phyloP scores from a whole-genome alignment of 2,329 filamentous ascomycete genomes.

The Xylariaceae sp. region DNA sequence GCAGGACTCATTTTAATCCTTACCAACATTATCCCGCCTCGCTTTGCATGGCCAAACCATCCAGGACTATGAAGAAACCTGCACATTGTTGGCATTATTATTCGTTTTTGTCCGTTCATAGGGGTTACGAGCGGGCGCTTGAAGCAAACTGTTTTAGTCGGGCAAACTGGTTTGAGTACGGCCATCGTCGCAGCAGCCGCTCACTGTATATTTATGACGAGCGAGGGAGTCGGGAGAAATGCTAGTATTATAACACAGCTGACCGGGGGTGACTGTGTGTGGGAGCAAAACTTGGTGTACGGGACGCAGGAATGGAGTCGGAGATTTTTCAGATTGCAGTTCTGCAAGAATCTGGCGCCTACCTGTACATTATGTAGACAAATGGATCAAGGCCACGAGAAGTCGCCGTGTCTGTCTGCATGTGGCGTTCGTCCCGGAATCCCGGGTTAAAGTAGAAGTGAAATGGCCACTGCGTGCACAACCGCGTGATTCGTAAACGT shows the following conservation, averaged over 20 bases:
- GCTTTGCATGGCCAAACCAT: not conserved
- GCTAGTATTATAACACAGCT: not conserved
- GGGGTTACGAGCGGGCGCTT: slow-evolving; percentile 1
- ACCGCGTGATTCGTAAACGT: no score
- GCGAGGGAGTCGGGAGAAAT: not conserved
- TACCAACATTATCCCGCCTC: not conserved
- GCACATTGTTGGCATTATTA: not conserved
- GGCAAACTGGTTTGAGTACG: slow-evolving; percentile 1
- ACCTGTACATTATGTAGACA: not conserved
- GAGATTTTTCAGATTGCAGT: not conserved
- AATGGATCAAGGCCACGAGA: not conserved
- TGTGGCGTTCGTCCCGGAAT: not conserved
- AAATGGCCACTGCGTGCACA: not conserved
- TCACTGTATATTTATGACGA: slow-evolving; percentile 10
- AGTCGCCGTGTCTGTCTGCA: no score
- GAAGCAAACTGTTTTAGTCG: not conserved
- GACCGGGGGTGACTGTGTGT: not conserved
- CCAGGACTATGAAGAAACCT: not conserved
- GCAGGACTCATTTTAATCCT: not conserved
- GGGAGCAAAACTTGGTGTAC: not conserved
- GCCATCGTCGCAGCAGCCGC: not conserved
- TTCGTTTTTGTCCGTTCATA: slow-evolving; percentile 3
- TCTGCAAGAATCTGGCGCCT: not conserved
- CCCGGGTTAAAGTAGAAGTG: not conserved
- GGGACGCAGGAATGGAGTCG: not conserved